Evolutionary conservation across 2,329 filamentous ascomycete species (phyloP).

Genomic region (Penicillium sp.): DNA sequence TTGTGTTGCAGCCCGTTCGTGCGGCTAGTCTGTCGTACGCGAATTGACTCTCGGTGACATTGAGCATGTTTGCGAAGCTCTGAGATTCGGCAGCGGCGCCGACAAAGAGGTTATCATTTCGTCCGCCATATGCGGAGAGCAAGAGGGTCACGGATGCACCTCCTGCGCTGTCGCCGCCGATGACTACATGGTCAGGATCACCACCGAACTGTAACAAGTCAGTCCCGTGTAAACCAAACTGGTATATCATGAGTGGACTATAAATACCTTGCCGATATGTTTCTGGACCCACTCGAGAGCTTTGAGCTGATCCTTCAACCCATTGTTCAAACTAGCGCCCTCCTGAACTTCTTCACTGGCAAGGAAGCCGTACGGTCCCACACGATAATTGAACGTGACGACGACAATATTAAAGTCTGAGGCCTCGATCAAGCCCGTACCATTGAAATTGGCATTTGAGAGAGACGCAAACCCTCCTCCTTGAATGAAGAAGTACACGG

Average conservation of each 20-base stretch:
- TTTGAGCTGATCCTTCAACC: slow-evolving; percentile 69
- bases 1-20: slow-evolving; percentile 49
- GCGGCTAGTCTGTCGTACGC: slow-evolving; percentile 54
- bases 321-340: slow-evolving; percentile 64
- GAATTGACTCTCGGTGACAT: slow-evolving; percentile 51
- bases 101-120: slow-evolving; percentile 52
- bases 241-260: too few species aligned
- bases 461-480: slow-evolving; percentile 64
- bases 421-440: slow-evolving; percentile 61
- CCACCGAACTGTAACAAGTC: slow-evolving; percentile 61
- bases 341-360: slow-evolving; percentile 56
- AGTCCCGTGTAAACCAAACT: not conserved
- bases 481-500: slow-evolving; percentile 65
- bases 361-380: slow-evolving; percentile 73
- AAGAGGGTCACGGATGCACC: slow-evolving; percentile 65
- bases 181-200: slow-evolving; percentile 65
- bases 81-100: slow-evolving; percentile 58
- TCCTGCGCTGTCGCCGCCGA: slow-evolving; percentile 70
- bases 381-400: slow-evolving; percentile 74
- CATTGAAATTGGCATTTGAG: slow-evolving; percentile 62
- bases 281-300: slow-evolving; percentile 69
- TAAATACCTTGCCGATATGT: slow-evolving; percentile 55
- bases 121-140: slow-evolving; percentile 56
- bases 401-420: slow-evolving; percentile 64
- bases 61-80: slow-evolving; percentile 54